Evolutionary conservation across 306 rosid species (phyloP).

Genomic region (Medicago truncatula): DNA sequence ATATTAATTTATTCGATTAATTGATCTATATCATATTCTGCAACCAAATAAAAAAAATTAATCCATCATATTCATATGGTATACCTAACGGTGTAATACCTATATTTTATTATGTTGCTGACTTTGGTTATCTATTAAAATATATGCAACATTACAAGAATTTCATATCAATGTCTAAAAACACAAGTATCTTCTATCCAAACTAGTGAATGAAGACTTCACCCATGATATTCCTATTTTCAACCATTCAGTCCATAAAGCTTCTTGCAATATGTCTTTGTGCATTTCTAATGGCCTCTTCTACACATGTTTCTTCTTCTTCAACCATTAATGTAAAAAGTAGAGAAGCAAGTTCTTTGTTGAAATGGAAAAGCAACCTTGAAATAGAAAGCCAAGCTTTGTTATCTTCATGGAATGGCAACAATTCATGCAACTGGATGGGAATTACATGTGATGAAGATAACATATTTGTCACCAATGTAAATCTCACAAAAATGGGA

Average conservation of each 20-base stretch:
- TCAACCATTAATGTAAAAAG: background rate
- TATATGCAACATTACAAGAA: background rate
- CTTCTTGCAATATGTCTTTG: background rate
- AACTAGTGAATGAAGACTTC: background rate
- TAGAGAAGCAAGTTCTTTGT: background rate
- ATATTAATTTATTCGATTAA: too few relatives aligned
- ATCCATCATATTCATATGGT: too few relatives aligned
- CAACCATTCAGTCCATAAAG: background rate
- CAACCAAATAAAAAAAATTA: too few relatives aligned
- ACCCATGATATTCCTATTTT: background rate
- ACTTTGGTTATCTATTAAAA: background rate
- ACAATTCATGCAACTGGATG: constrained; percentile 5
- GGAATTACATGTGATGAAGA: background rate
- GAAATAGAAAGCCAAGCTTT: background rate
- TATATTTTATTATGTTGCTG: too few relatives aligned
- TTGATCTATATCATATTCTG: too few relatives aligned
- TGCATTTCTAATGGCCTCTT: background rate
- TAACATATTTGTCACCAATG: background rate
- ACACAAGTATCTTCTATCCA: too few relatives aligned
- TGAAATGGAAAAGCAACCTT: background rate
- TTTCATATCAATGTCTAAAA: too few relatives aligned
- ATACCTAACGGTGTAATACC: too few relatives aligned
- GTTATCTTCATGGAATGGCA: background rate
- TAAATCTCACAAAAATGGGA: background rate
- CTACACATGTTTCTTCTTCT: background rate